Percentiles rank a stretch among this genome's conserved stretches.
phyloP scores from a whole-genome alignment of 352 stramenopile species.

The Phytophthora podocarpi region DNA sequence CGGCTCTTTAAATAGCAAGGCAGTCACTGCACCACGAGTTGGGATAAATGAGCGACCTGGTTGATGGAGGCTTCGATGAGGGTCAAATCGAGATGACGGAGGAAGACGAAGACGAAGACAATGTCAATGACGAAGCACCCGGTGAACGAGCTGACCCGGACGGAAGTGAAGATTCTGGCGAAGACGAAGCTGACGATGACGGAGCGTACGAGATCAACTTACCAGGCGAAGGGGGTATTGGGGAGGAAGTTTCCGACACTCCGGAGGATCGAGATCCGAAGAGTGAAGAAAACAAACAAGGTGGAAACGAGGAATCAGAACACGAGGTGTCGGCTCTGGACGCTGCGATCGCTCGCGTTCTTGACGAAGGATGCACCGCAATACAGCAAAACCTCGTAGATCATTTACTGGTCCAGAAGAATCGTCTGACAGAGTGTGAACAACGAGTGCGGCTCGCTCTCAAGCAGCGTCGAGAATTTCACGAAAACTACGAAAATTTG shows the following conservation, averaged over 20 bases:
- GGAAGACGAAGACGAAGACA: slow-evolving; percentile 5
- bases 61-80: not conserved
- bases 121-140: slow-evolving; percentile 4
- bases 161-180: not conserved
- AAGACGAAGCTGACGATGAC: slow-evolving; percentile 8
- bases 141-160: not conserved
- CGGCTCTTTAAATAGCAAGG: no score
- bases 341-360: slow-evolving; percentile 22
- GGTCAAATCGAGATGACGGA: not conserved
- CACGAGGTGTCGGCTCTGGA: slow-evolving; percentile 19
- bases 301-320: not conserved
- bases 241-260: not conserved
- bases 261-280: not conserved
- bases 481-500: slow-evolving; percentile 2
- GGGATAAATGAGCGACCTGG: slow-evolving; percentile 6
- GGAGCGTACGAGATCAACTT: slow-evolving; percentile 26
- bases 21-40: no score
- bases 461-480: not conserved
- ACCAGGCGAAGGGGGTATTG: not conserved
- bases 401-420: slow-evolving; percentile 9
- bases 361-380: slow-evolving; percentile 22
- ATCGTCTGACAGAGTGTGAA: slow-evolving; percentile 11
- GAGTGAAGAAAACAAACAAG: not conserved
- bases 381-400: slow-evolving; percentile 16
- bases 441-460: slow-evolving; percentile 15